Conservation (phyloP, 805 yeast species). For the Saccharomyces mikatae region DNA sequence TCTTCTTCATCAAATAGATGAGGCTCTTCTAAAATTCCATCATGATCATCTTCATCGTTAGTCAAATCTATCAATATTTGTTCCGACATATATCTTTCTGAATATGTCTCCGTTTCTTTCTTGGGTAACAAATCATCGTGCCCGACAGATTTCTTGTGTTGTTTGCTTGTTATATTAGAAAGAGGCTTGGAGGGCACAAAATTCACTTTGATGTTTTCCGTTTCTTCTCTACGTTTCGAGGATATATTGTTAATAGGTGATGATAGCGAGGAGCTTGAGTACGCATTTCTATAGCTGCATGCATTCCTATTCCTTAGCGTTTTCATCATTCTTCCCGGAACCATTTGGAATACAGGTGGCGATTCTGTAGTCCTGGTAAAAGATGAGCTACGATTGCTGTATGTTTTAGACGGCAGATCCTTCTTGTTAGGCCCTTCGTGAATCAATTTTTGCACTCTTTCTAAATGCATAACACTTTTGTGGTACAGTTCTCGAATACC, state of each 20-base stretch:
- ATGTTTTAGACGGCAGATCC: neutral
- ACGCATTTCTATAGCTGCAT: slow-evolving; percentile 1
- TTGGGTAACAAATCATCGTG: neutral
- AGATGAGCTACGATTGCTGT: slow-evolving; percentile 14
- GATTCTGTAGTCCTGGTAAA: slow-evolving; percentile 17
- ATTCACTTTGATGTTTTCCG: slow-evolving; percentile 10
- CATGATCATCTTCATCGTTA: slow-evolving; percentile 9
- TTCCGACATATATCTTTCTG: neutral
- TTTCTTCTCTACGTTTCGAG: neutral
- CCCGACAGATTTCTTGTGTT: neutral
- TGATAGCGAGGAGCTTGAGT: slow-evolving; percentile 1
- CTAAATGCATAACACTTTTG: slow-evolving; percentile 35
- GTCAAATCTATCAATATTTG: slow-evolving; percentile 12
- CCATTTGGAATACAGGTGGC: slow-evolving; percentile 9
- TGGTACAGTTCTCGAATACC: slow-evolving; percentile 33
- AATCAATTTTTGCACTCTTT: slow-evolving; percentile 26
- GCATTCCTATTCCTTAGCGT: slow-evolving; percentile 25
- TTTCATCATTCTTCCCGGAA: slow-evolving; percentile 24
- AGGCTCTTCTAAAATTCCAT: neutral
- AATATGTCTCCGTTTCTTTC: neutral
- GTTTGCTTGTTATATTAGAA: neutral
- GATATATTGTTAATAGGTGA: neutral
- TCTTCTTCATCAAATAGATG: neutral
- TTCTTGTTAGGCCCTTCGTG: slow-evolving; percentile 4
- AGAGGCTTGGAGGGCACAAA: slow-evolving; percentile 25